A percentile compares a stretch with the other conserved stretches of the same genome.
Conservation (phyloP, 2,329 filamentous ascomycete genomes). For the Meredithiella fracta region DNA sequence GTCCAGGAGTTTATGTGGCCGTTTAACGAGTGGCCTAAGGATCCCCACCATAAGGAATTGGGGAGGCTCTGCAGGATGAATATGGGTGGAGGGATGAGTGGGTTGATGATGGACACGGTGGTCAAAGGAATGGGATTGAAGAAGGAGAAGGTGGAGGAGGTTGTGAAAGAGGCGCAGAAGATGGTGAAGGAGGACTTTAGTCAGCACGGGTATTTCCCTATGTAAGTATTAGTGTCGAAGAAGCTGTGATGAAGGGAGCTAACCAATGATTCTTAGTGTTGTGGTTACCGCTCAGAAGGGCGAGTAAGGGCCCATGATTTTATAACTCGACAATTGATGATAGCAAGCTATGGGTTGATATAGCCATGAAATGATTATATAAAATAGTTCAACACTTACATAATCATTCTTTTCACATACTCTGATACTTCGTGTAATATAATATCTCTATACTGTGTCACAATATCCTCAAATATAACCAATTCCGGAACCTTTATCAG, state of each 20-base stretch:
- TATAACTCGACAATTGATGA: neutral
- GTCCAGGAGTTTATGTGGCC: neutral
- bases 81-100: neutral
- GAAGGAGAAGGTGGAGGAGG: neutral
- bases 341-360: too few relatives aligned
- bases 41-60: neutral
- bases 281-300: neutral
- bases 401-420: neutral
- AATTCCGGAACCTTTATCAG: neutral
- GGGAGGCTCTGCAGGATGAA: neutral
- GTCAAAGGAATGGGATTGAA: neutral
- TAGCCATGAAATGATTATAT: neutral
- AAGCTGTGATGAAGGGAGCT: neutral
- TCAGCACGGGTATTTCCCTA: slow-evolving; percentile 1
- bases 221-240: neutral
- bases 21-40: slow-evolving; percentile 1
- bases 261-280: neutral
- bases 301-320: neutral
- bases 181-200: neutral
- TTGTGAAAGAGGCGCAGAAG: neutral
- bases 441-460: neutral
- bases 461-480: neutral
- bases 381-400: neutral
- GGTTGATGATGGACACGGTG: neutral
- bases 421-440: neutral